Evolutionary conservation across 805 yeast genomes (phyloP).

Genomic region (Wickerhamomyces xylosicus): DNA sequence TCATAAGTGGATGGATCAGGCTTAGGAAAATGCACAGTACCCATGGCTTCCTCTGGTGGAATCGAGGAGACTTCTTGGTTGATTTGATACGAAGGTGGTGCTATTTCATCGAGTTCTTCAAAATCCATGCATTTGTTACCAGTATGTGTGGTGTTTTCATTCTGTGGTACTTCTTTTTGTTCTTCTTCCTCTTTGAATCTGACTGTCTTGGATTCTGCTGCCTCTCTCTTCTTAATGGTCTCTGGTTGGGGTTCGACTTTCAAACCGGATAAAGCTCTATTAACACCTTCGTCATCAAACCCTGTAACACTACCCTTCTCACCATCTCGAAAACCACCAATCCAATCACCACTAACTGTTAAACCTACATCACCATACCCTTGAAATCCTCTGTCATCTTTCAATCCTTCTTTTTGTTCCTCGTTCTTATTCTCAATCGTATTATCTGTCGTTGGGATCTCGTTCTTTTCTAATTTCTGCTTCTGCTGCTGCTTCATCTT

Average conservation of each 20-base stretch:
- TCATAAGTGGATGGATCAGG: slow-evolving; percentile 26
- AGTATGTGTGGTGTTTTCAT: slow-evolving; percentile 10
- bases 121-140: slow-evolving; percentile 21
- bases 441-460: too few species aligned
- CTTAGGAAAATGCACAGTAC: slow-evolving; percentile 56
- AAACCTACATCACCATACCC: slow-evolving; percentile 14
- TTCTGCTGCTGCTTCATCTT: slow-evolving; percentile 18
- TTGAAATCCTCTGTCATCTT: slow-evolving; percentile 11
- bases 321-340: slow-evolving; percentile 7
- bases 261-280: slow-evolving; percentile 12
- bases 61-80: slow-evolving; percentile 33
- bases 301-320: slow-evolving; percentile 13
- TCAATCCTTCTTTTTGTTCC: not conserved
- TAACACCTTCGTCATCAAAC: slow-evolving; percentile 9
- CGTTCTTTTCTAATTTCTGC: not conserved
- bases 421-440: not conserved
- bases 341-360: slow-evolving; percentile 21
- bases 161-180: not conserved
- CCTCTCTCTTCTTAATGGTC: slow-evolving; percentile 6
- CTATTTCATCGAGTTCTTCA: slow-evolving; percentile 38
- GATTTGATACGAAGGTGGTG: slow-evolving; percentile 39
- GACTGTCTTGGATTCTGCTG: slow-evolving; percentile 18
- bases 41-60: slow-evolving; percentile 29
- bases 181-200: slow-evolving; percentile 20
- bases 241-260: slow-evolving; percentile 2